Base-by-base conservation (phyloP, 2,329 filamentous ascomycete genomes). In the Trichoderma atroviride region DNA sequence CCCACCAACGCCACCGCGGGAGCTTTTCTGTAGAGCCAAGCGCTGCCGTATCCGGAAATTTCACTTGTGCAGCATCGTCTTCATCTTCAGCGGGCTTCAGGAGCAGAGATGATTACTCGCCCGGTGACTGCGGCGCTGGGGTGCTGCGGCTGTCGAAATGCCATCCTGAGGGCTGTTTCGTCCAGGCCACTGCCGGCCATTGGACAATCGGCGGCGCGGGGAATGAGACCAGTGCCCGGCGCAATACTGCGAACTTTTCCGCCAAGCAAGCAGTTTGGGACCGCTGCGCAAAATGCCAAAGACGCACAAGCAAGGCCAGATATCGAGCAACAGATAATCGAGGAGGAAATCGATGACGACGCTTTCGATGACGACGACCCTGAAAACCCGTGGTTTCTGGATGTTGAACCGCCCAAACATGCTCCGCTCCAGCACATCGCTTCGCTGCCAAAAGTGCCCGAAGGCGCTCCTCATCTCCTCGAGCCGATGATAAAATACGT, bases 351-450 rank as follows among this genome's bases (percentile, higher is more conserved):
- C 27, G 13, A 43, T 10, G 7, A 43, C 19, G 19, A 43, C 19
- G 40, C 16, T 43, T 43, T 57, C 2, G 66, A 77, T 5, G 73
- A 78, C 6, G 75, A 79, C 1, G 56, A 76, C 11, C 74, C 88
- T 9, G 67, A 77, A 14, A 79, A 89, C 9, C 92, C 92, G 6
- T 98, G 96, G 96, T 98, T 97, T 79, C 88, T 97, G 33, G 89
- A 96, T 76, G 89, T 92, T 73, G 87, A 92, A 53, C 81, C 86
- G 1, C 86, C 87, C 1, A 79, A 82, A 40, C 85, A 88, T 70
- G 80, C 84, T 0, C 80, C 83, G 5, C 80, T 82, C 29, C 79
- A 85, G n/a, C 82, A 82, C 71, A 80, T 81, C 52, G 81, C 82
- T 22, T 78, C 81, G 3, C 80, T 88, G 9, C 87, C 86, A 22